Conservation (phyloP, 768 basidiomycete genomes). For the Lentinula aciculospora region DNA sequence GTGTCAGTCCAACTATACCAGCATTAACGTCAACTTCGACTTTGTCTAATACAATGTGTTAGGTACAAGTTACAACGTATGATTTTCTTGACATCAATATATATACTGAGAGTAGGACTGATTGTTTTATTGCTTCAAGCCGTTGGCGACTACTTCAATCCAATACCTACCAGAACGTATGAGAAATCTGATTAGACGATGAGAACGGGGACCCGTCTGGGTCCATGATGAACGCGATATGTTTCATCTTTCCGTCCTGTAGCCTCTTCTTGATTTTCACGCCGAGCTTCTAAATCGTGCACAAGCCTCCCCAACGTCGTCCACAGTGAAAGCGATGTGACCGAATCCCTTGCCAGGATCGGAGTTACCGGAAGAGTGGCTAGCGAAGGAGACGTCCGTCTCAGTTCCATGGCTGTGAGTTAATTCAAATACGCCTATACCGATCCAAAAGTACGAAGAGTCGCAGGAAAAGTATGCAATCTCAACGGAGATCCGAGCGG, state of each 20-base stretch:
- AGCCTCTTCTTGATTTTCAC: constrained; percentile 86
- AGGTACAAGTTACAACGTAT: no score
- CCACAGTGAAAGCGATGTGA: constrained; percentile 84
- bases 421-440: constrained; percentile 72
- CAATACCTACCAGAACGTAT: constrained; percentile 38
- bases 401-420: constrained; percentile 93
- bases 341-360: constrained; percentile 81
- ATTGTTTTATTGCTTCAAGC: background rate
- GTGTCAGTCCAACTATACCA: no score
- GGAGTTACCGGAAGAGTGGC: constrained; percentile 81
- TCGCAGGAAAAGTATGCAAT: background rate
- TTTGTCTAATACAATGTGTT: no score
- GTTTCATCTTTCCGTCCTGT: constrained; percentile 79
- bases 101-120: background rate
- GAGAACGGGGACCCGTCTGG: constrained; percentile 68
- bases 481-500: background rate
- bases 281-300: constrained; percentile 70
- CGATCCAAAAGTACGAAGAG: background rate
- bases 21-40: no score
- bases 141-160: constrained; percentile 38
- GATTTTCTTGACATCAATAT: background rate
- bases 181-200: no score
- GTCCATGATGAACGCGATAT: constrained; percentile 82
- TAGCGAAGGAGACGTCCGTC: constrained; percentile 65
- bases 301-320: constrained; percentile 78